Percentiles rank a stretch among this genome's conserved stretches.
phyloP scores from a whole-genome alignment of 768 basidiomycete species.

The Gymnopilus junonius region DNA sequence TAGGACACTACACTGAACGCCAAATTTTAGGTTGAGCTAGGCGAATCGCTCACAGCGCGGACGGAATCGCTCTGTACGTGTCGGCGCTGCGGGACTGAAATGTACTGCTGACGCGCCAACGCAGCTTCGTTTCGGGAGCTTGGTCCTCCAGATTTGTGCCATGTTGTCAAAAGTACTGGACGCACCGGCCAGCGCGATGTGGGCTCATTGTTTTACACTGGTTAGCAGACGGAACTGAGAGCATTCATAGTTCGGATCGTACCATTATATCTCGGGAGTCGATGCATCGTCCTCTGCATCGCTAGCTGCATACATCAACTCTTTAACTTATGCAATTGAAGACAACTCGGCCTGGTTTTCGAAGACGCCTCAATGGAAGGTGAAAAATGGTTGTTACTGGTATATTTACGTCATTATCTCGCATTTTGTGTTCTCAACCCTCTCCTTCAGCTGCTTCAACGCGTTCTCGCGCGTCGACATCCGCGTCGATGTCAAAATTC shows the following conservation, averaged over 20 bases:
- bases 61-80: constrained; percentile 89
- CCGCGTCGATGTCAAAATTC: constrained; percentile 97
- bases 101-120: constrained; percentile 23
- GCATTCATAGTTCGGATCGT: constrained; percentile 78
- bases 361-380: constrained; percentile 85
- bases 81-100: constrained; percentile 10
- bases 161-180: constrained; percentile 92
- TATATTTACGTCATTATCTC: constrained; percentile 29
- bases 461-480: constrained; percentile 97
- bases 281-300: constrained; percentile 98
- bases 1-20: constrained; percentile 10
- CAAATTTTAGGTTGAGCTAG: constrained; percentile 73
- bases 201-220: constrained; percentile 33
- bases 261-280: constrained; percentile 98
- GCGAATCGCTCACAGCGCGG: constrained; percentile 85
- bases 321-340: constrained; percentile 94
- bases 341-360: constrained; percentile 93
- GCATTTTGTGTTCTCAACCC: neutral
- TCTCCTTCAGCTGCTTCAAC: constrained; percentile 81
- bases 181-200: constrained; percentile 87
- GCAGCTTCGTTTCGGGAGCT: constrained; percentile 95
- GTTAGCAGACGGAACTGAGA: constrained; percentile 5
- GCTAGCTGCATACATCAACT: constrained; percentile 97
- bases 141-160: constrained; percentile 95
- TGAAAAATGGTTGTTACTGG: constrained; percentile 93